Evolutionary conservation across 2,329 filamentous ascomycete genomes (phyloP), one percentile per base, ranked within the genome.

Genomic region (Myriosclerotinia duriaeana): DNA sequence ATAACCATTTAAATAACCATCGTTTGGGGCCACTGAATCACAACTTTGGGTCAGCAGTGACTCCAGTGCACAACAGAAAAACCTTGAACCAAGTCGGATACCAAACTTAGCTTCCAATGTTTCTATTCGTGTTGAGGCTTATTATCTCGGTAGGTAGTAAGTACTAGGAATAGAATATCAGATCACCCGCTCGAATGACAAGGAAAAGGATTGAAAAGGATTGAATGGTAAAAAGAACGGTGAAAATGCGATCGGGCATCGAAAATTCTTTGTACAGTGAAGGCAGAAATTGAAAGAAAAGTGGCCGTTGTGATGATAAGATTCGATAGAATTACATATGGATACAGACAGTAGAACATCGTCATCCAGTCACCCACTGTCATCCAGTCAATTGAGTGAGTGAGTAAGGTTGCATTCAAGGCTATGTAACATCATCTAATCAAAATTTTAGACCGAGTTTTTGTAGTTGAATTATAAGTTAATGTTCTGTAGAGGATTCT

Each of bases 111-210:
- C 67, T 66, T n/a, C 5, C 17, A 20, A 26, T 36, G 58, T 68
- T 69, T 40, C 68, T 70, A 69, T 70, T 69, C 69, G 53, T 55
- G 60, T 58, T 65, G 67, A 68, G 69, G 69, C 67, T 70, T 56
- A 55, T 63, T 34, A 26, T 60, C 53, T 56, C 6, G 22, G 42
- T 20, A 20, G 20, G 40, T 38, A 20, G n/a, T n/a, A n/a, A n/a
- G n/a, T n/a, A n/a, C n/a, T n/a, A n/a, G 20, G n/a, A 55, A 61
- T 53, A 40, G 52, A 17, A 48, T 53, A 22, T 30, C 54, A 53
- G 40, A 66, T 40, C n/a, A 55, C n/a, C 50, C 58, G 56, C 26
- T 20, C 38, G 14, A 30, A 60, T 66, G 64, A 53, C 56, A 36
- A 46, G 46, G 56, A 26, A 26, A n/a, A 48, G n/a, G 42, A 56